Base-by-base conservation (phyloP, 345 rosid species). In the Diplotaxis tenuifolia region DNA sequence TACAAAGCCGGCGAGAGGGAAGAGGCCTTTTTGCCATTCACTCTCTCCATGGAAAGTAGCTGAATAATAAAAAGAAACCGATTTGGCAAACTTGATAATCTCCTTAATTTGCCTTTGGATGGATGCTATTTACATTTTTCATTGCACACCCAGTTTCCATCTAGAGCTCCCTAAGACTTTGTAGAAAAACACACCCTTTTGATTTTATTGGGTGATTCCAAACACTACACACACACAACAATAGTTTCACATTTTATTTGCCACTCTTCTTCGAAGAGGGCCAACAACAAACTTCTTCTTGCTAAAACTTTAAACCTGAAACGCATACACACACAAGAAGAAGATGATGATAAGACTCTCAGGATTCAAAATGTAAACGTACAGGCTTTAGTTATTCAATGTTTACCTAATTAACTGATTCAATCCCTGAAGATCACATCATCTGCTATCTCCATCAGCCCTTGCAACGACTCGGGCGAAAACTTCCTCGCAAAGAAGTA, bases 401-500 rank as follows among this genome's bases (percentile, higher is more conserved):
- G 2, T 23, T 23, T 57, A 66, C 72, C 78, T 74, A 74, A 47
- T 56, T 56, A 40, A 66, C 36, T 31, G 10, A 11, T 40, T 86
- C 82, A 85, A 72, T 86, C 89, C 79, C 78, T 75, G 80, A 86
- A 83, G 9, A 88, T 82, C 40, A 86, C 89, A 29, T 79, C 82
- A 31, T 88, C 85, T 3, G 93, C 89, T 2, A 93, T 81, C 34
- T 70, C 83, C 96, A 93, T 87, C 72, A 93, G 78, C 8, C 87
- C 86, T 64, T 76, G 66, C 83, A 90, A 59, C 73, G 89, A 82
- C 6, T 85, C 90, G 10, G 88, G 81, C 1, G 88, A 56, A 83
- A 93, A 93, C 65, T 93, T 93, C 25, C 96, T 77, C 0, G 98
- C 96, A 38, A 93, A 93, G 21, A 93, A 83, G 68, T 82, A 83